phyloP scores from a whole-genome alignment of 1,139 yeast species.

The Saccharomyces hybrid region DNA sequence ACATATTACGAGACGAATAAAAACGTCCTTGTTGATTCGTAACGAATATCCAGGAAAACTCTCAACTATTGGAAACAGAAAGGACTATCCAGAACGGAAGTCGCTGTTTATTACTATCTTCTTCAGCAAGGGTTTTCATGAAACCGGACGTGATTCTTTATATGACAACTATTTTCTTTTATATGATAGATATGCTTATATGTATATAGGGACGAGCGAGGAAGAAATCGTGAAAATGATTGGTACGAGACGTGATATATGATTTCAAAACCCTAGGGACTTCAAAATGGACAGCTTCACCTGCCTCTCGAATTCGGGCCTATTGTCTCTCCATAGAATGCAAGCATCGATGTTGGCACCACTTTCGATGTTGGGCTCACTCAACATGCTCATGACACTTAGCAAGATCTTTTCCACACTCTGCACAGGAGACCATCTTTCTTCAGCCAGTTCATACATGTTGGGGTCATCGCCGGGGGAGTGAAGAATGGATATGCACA shows the following conservation, averaged over 20 bases:
- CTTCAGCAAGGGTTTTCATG: background rate
- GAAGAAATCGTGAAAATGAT: background rate
- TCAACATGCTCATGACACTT: slow-evolving; percentile 91
- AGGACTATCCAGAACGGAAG: background rate
- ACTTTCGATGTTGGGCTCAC: slow-evolving; percentile 93
- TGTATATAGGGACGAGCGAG: background rate
- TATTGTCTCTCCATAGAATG: slow-evolving; percentile 83
- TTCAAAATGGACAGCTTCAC: slow-evolving; percentile 38
- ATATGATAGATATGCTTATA: background rate
- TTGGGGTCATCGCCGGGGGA: slow-evolving; percentile 97
- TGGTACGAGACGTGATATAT: background rate
- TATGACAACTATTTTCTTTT: background rate
- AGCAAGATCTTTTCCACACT: slow-evolving; percentile 89
- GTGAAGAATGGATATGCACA: slow-evolving; percentile 88
- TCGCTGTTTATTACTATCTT: background rate
- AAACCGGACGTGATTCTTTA: background rate
- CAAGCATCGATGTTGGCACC: slow-evolving; percentile 98
- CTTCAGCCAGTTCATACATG: slow-evolving; percentile 90
- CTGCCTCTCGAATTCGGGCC: slow-evolving; percentile 54
- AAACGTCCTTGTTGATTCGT: background rate
- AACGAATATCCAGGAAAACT: background rate
- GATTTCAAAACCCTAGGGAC: slow-evolving; percentile 24
- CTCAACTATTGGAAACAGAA: background rate
- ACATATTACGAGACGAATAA: background rate
- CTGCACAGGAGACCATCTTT: slow-evolving; percentile 96